Percentiles rank a stretch among this genome's conserved stretches.
Conservation (phyloP, 2,329 filamentous ascomycete genomes). For the Corinectria fuckeliana region DNA sequence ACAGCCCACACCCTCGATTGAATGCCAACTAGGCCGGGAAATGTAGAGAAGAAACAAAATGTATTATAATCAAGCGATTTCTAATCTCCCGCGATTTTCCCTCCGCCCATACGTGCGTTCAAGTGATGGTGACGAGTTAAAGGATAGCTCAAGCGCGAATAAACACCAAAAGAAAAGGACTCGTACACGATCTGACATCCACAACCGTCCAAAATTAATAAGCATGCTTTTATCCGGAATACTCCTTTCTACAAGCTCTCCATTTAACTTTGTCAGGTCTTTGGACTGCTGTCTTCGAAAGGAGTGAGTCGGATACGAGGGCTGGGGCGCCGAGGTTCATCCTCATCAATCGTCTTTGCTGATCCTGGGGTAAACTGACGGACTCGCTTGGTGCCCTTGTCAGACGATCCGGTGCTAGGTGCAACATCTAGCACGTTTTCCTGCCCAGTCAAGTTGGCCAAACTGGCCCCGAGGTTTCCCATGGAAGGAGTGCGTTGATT, state of each 20-base stretch:
- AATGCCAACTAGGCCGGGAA: not conserved
- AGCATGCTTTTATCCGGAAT: not conserved
- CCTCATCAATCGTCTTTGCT: constrained; percentile 54
- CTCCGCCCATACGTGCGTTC: not conserved
- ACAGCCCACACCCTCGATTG: not conserved
- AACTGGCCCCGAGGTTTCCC: constrained; percentile 3
- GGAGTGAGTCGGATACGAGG: constrained; percentile 33
- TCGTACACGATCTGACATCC: not conserved
- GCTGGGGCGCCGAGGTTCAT: constrained; percentile 48
- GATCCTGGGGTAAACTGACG: constrained; percentile 47
- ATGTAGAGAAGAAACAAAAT: not conserved
- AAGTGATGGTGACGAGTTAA: not conserved
- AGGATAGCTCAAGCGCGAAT: not conserved
- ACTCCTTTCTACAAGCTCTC: not conserved
- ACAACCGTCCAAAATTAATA: not conserved
- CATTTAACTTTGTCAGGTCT: not conserved
- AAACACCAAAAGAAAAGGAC: constrained; percentile 2
- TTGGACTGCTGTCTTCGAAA: constrained; percentile 15
- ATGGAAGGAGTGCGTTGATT: constrained; percentile 15
- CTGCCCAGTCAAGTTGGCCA: constrained; percentile 13
- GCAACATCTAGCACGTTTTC: constrained; percentile 17
- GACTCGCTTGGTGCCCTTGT: constrained; percentile 53
- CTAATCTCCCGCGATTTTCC: not conserved
- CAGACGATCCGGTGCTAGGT: constrained; percentile 26
- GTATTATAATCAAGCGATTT: constrained; percentile 10